Evolutionary conservation across 1,284 basidiomycete genomes (phyloP).

Genomic region (Cryptococcus sp.): DNA sequence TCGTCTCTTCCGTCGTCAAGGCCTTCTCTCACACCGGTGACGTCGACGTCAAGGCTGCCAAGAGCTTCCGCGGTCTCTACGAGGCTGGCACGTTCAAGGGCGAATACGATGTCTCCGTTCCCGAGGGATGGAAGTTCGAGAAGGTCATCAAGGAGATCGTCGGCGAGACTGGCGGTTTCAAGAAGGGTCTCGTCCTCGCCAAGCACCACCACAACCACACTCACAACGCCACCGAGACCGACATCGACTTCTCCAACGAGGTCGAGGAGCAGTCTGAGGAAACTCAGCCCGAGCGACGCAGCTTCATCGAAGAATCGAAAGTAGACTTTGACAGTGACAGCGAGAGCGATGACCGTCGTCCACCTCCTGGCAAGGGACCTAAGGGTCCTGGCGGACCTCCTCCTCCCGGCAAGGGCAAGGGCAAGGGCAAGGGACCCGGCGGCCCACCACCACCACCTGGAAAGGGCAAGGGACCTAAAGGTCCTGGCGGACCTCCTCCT

Average conservation of each 20-base stretch:
- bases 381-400: constrained; percentile 14
- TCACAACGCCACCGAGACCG: not conserved
- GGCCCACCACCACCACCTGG: not conserved
- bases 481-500: constrained; percentile 18
- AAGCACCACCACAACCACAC: constrained; percentile 4
- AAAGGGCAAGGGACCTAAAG: constrained; percentile 15
- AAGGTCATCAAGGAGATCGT: constrained; percentile 29
- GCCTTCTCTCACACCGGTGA: constrained; percentile 49
- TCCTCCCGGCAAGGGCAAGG: constrained; percentile 4
- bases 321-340: constrained; percentile 3
- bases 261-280: not conserved
- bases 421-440: not conserved
- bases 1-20: constrained; percentile 36
- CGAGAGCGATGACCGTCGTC: not conserved
- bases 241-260: not conserved
- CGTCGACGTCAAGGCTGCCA: constrained; percentile 32
- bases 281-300: not conserved
- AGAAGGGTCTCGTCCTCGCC: constrained; percentile 30
- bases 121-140: constrained; percentile 11
- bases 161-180: constrained; percentile 20
- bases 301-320: not conserved
- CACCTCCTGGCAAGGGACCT: no score
- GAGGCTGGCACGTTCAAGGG: constrained; percentile 26
- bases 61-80: constrained; percentile 36
- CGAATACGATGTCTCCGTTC: constrained; percentile 15